A percentile compares a stretch with the other conserved stretches of the same genome.
These are phyloP conservation scores for Diaporthe humulicola DNA, from an alignment of 2,329 filamentous ascomycete species.

Conservation along the genomic window DNA sequence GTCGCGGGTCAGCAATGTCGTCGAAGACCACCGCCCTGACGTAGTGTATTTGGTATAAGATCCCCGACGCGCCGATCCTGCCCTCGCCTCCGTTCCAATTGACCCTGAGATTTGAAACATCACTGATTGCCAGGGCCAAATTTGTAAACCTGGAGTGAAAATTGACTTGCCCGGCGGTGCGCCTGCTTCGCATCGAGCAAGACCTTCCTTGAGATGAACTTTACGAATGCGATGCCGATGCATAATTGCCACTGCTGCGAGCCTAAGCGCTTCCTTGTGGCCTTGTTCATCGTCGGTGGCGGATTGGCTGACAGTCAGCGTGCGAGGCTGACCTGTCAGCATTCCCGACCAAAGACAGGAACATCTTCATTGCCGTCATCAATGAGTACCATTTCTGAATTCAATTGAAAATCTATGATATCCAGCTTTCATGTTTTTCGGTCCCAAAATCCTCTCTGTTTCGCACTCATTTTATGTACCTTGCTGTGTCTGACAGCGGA, in stretches of 20 bases:
- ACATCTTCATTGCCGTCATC: neutral
- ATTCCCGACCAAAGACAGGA: neutral
- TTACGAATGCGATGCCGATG: neutral
- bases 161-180: neutral
- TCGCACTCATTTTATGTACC: neutral
- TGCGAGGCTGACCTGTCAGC: conserved; percentile 22
- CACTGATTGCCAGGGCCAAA: neutral
- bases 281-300: neutral
- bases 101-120: neutral
- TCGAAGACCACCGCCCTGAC: neutral
- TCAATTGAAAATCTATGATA: neutral
- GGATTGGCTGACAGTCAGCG: conserved; percentile 22
- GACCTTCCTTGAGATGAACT: neutral
- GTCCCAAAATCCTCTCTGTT: no score
- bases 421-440: neutral
- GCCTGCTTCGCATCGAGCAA: neutral
- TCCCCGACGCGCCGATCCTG: neutral
- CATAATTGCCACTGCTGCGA: neutral
- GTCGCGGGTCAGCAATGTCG: neutral
- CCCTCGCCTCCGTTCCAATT: neutral
- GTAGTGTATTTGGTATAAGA: neutral
- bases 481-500: neutral
- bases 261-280: no score
- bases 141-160: neutral
- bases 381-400: neutral